Base-by-base conservation (phyloP, 2,329 filamentous ascomycete genomes). In the Chaetomiaceae sp. region DNA sequence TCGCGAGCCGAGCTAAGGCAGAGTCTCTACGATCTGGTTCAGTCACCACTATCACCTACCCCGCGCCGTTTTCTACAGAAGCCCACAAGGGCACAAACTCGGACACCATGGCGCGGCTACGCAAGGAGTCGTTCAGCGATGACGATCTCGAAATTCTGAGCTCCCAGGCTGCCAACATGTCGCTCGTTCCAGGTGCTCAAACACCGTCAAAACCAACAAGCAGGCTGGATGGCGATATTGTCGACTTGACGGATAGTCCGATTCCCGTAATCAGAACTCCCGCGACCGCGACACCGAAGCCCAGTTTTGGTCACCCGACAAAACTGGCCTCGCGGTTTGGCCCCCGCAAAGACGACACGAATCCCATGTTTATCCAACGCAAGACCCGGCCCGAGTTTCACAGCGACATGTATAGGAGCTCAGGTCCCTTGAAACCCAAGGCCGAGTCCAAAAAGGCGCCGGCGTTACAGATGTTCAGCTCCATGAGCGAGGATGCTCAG, bases 381-480 rank as follows among this genome's bases (percentile, higher is more conserved):
- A 75, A 69, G 59, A 74, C 66, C 41, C 71, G 76, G 2, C 77
- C 77, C 1, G 78, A 81, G 58, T 75, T 77, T 54, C 78, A 81
- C 58, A 68, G 74, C 35, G 71, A 68, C 47, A 61, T 68, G 32
- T 72, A 71, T 51, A 69, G 65, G 47, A 65, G 76, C 22, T 64
- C 65, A 6, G 73, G 72, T 2, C 75, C 76, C 3, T 58, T 67
- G 50, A 67, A 69, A 9, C 72, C 72, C n/a, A 62, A 68, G 30
- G 70, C 67, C 54, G 64, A 70, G 51, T 68, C 76, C 51, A 71
- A 66, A 55, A 74, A 68, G 54, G 65, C 72, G 9, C 66, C 71
- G 3, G 66, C 71, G 1, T 57, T 69, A 51, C 69, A 68, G 17
- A 64, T 75, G 57, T 80, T 74, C 62, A 70, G 68, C 59, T 76